phyloP scores from a whole-genome alignment of 805 yeast species.

The Pichia paraexigua region DNA sequence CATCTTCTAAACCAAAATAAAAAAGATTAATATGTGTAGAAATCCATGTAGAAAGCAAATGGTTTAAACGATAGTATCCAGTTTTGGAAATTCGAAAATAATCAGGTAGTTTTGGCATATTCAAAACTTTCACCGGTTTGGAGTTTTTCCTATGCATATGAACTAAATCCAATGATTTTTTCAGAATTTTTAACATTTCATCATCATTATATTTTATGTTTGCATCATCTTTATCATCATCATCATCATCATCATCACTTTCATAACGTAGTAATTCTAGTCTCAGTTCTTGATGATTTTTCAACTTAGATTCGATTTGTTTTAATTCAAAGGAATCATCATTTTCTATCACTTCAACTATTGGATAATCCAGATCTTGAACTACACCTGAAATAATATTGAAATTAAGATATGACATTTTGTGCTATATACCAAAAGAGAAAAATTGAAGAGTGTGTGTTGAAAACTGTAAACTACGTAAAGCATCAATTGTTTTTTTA shows the following conservation, averaged over 20 bases:
- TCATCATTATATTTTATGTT: neutral
- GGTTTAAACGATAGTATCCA: neutral
- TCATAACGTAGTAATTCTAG: too few species aligned
- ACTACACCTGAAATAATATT: neutral
- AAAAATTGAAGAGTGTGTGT: too few species aligned
- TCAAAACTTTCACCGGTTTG: neutral
- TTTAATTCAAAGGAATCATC: neutral
- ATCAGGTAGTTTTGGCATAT: neutral
- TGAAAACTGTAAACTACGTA: too few species aligned
- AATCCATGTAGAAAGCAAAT: neutral
- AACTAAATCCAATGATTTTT: neutral
- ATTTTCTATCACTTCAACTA: neutral
- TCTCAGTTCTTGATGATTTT: neutral
- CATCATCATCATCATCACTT: neutral
- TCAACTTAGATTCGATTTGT: neutral
- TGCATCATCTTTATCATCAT: neutral
- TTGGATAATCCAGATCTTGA: neutral
- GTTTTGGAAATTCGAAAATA: neutral
- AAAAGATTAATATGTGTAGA: neutral
- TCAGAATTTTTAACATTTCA: neutral
- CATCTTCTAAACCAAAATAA: neutral
- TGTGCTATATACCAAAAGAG: neutral
- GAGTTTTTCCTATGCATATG: neutral
- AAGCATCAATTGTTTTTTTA: too few species aligned
- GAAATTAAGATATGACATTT: neutral